These are phyloP conservation scores for Calocera cornea DNA, from an alignment of 768 basidiomycete genomes.

Conservation along the genomic window DNA sequence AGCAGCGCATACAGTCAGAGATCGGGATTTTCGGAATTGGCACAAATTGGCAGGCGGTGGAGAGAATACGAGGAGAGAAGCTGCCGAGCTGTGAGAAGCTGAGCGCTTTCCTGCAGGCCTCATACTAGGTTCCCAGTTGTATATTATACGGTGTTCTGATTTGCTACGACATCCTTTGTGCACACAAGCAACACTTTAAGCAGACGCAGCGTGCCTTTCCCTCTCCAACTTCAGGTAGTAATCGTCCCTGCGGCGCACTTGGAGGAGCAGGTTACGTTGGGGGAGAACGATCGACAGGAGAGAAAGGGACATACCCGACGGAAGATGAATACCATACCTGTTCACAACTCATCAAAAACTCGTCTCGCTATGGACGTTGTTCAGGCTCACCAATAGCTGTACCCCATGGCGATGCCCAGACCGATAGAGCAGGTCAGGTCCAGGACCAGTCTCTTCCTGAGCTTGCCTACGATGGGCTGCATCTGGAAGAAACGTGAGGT, in stretches of 20 bases:
- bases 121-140: conserved; percentile 2
- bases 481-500: conserved; percentile 45
- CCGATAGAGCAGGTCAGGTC: conserved; percentile 65
- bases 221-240: conserved; percentile 75
- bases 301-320: conserved; percentile 9
- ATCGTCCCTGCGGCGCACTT: conserved; percentile 71
- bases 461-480: conserved; percentile 83
- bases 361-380: background rate
- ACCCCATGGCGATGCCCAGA: conserved; percentile 59
- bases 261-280: conserved; percentile 13
- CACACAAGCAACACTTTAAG: conserved; percentile 11
- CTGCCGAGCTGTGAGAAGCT: conserved; percentile 69
- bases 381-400: conserved; percentile 65
- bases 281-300: background rate
- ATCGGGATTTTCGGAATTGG: conserved; percentile 83
- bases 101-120: conserved; percentile 23
- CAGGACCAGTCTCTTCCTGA: conserved; percentile 84
- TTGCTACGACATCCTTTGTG: conserved; percentile 8
- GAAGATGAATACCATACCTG: conserved; percentile 17
- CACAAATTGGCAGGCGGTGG: conserved; percentile 83
- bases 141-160: conserved; percentile 5
- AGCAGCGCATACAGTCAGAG: conserved; percentile 59
- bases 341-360: background rate
- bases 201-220: conserved; percentile 15
- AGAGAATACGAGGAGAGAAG: conserved; percentile 52